Evolutionary conservation across 176 grass and related monocot species (phyloP), one percentile per base, ranked within the genome.

Genomic region (Pharus latifolius): DNA sequence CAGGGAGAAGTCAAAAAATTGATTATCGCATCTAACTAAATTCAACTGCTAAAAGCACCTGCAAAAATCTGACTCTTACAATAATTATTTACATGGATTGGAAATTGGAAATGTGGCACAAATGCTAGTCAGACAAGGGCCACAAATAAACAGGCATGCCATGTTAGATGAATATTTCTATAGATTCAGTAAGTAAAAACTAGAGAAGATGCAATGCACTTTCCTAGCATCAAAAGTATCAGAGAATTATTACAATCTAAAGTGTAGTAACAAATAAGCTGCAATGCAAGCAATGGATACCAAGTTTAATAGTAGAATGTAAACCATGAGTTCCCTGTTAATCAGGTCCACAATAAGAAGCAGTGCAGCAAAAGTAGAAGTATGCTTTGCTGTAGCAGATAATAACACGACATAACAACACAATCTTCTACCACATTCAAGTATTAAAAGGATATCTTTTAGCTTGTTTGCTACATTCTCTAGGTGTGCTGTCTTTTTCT

Each of bases 361-460:
- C n/a, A n/a, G n/a, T n/a, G n/a, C 23, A 78, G 17, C 29, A 59
- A 26, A 2, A 24, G 10, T 20, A 66, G 37, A 65, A 45, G n/a
- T 31, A 30, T 46, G 68, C 60, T 49, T 68, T 44, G 24, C 43
- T 14, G 33, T 32, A 60, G 50, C 22, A 40, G 29, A 42, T 10
- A 24, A 22, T 53, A 65, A 65, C 9, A 72, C n/a, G 26, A 73
- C 19, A 57, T 47, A 65, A 56, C 42, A 60, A n/a, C 6, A 55
- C 20, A 50, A 33, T 42, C 50, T 8, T 45, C 52, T 32, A 74
- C 8, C 29, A 60, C 38, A 14, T 17, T 63, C 63, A 8, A 63
- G 55, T 68, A 46, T 24, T 18, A 65, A 70, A 68, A 96, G 94
- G 94, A 98, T 98, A 98, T 98, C 89, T 79, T 65, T 93, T 33